These are phyloP conservation scores for Clonostachys rhizophaga DNA, from an alignment of 2,329 filamentous ascomycete genomes.

Conservation along the genomic window DNA sequence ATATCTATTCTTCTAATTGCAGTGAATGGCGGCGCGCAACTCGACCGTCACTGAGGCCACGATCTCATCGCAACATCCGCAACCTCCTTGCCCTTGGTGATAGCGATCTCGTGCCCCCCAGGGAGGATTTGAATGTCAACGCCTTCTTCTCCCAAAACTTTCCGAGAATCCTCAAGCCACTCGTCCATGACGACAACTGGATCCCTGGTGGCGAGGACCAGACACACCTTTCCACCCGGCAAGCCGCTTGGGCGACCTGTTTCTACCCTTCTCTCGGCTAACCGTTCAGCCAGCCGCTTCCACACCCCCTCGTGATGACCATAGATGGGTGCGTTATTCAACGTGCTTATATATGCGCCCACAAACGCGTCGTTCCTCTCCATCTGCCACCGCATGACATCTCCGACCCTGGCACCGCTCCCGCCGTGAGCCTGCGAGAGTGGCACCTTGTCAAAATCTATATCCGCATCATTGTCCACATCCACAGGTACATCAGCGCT, in stretches of 20 bases:
- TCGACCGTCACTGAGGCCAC: constrained; percentile 13
- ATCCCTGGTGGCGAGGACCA: constrained; percentile 65
- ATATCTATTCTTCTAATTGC: too few relatives aligned
- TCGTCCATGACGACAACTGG: constrained; percentile 63
- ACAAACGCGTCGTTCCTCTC: constrained; percentile 63
- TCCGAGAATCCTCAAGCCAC: constrained; percentile 53
- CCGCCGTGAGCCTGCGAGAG: constrained; percentile 40
- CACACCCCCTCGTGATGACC: constrained; percentile 53
- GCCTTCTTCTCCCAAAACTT: constrained; percentile 50
- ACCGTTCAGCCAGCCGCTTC: constrained; percentile 44
- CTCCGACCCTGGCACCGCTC: constrained; percentile 45
- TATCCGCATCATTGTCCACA: constrained; percentile 30
- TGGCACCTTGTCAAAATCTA: constrained; percentile 39
- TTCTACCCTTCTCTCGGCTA: constrained; percentile 1
- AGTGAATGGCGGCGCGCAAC: too few relatives aligned
- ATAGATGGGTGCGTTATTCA: constrained; percentile 66
- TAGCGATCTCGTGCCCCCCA: constrained; percentile 67
- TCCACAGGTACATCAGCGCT: constrained; percentile 30
- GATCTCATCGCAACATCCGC: constrained; percentile 32
- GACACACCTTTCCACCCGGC: constrained; percentile 45
- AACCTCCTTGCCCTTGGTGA: constrained; percentile 55
- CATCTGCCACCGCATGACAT: constrained; percentile 67
- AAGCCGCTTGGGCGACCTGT: constrained; percentile 23
- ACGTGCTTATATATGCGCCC: constrained; percentile 64
- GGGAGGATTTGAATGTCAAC: constrained; percentile 52